These are phyloP conservation scores for Solanum virginianum DNA, from an alignment of 257 asterid species.

Conservation along the genomic window DNA sequence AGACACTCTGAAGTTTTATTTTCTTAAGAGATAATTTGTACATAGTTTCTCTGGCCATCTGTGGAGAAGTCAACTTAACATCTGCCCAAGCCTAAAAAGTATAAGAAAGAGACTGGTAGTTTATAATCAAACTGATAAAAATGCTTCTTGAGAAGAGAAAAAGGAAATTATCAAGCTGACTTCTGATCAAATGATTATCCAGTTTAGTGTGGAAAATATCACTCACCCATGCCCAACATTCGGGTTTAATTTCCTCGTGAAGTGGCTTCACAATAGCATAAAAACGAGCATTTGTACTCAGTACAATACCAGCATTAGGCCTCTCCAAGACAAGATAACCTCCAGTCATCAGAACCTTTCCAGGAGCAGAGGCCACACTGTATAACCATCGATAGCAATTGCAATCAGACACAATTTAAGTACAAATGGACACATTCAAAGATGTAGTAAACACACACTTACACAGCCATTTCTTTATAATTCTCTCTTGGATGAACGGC, in stretches of 20 bases:
- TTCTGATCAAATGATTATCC: background rate
- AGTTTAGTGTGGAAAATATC: background rate
- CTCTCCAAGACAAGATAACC: slow-evolving; percentile 94
- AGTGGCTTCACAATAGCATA: slow-evolving; percentile 85
- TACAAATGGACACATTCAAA: background rate
- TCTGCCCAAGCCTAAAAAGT: slow-evolving; percentile 65
- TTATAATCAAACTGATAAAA: background rate
- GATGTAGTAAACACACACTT: background rate
- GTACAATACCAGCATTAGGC: slow-evolving; percentile 94
- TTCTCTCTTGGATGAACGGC: background rate
- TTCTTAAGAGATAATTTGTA: slow-evolving; percentile 64
- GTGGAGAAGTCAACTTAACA: slow-evolving; percentile 91
- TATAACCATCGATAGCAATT: slow-evolving; percentile 3
- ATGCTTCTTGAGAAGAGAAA: background rate
- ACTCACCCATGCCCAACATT: slow-evolving; percentile 90
- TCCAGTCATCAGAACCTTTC: slow-evolving; percentile 96
- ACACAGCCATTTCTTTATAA: slow-evolving; percentile 12
- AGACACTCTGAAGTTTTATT: slow-evolving; percentile 45
- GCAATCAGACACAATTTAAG: background rate
- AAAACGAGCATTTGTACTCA: slow-evolving; percentile 94
- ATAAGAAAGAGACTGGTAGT: background rate
- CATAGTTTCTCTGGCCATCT: slow-evolving; percentile 80
- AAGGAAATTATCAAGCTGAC: background rate
- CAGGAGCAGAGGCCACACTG: slow-evolving; percentile 98
- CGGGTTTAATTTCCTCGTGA: slow-evolving; percentile 46